Evolutionary conservation across 1,139 yeast species (phyloP), one percentile per base, ranked within the genome.

Genomic region (Yamadazyma diddensiae): DNA sequence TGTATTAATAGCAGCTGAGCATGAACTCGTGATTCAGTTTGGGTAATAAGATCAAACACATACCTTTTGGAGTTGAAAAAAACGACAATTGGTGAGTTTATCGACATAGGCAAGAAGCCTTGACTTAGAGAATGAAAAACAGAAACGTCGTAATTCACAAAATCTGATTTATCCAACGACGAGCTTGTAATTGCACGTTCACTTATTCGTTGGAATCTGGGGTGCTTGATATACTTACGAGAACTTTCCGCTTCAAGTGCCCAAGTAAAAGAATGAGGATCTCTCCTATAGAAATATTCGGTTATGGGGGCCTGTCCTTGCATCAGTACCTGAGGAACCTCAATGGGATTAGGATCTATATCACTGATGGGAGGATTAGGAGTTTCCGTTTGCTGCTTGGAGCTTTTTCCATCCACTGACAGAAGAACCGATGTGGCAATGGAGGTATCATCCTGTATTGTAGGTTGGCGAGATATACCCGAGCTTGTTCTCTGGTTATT

Each of bases 221-320:
- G 21, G 10, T 15, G 22, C 24, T 28, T 37, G 3, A 52, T 31
- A 27, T 40, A 55, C 13, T 36, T 43, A 4, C 41, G 44, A 2
- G 47, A 43, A 34, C 65, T 63, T 35, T 65, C 73, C 0, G 59
- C 69, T 44, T 69, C 75, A 34, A 62, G 49, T 0, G 46, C 59
- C 0, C 62, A 56, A 1, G 73, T 67, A 18, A 53, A 49, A 16
- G 47, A 45, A n/a, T 38, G 35, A 0, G 72, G 71, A 10, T 46
- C 42, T 33, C 70, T 51, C 43, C 47, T 56, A 37, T 53, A 62
- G 8, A 21, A n/a, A 29, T 21, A 17, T 21, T 30, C 22, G 16
- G 39, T 15, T 31, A 42, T 4, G 5, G 25, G 25, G 10, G 25
- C 10, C 13, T 21, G 22, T 12, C 7, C 4, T 21, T 16, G 13